phyloP scores from a whole-genome alignment of 805 yeast genomes.

The Candida endomychidarum region DNA sequence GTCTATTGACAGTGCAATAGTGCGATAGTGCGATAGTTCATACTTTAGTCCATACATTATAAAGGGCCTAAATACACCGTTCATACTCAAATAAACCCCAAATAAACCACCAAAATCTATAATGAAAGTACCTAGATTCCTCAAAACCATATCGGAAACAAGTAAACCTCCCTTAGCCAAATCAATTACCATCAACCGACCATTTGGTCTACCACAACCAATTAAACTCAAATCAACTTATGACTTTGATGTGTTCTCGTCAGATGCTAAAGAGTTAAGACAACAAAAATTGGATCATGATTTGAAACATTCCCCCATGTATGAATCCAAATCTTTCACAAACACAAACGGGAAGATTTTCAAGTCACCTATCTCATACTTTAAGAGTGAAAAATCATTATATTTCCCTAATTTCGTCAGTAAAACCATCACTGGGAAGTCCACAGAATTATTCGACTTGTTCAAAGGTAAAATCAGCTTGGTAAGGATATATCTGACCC shows the following conservation, averaged over 20 bases:
- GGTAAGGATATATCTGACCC: constrained; percentile 63
- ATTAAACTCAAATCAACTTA: constrained; percentile 10
- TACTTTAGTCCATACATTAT: too few species aligned
- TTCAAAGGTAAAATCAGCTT: constrained; percentile 57
- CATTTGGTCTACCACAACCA: constrained; percentile 39
- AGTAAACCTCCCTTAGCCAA: constrained; percentile 39
- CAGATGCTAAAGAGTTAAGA: constrained; percentile 37
- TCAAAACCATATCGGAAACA: constrained; percentile 36
- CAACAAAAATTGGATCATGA: constrained; percentile 42
- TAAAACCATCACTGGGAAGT: constrained; percentile 44
- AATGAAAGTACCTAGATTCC: constrained; percentile 30
- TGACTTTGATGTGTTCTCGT: constrained; percentile 30
- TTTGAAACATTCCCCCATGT: constrained; percentile 43
- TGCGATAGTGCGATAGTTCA: too few species aligned
- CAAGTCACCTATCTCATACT: constrained; percentile 75
- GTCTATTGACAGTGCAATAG: too few species aligned
- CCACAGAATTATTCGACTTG: constrained; percentile 34
- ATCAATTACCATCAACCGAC: constrained; percentile 31
- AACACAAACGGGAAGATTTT: constrained; percentile 85
- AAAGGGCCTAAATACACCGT: too few species aligned
- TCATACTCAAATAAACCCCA: too few species aligned
- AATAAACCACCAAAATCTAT: too few species aligned
- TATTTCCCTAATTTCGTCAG: constrained; percentile 82
- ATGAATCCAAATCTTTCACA: constrained; percentile 48
- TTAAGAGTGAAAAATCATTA: constrained; percentile 66